Evolutionary conservation across 306 rosid genomes (phyloP), one percentile per base, ranked within the genome.

Genomic region (Quercus wislizeni): DNA sequence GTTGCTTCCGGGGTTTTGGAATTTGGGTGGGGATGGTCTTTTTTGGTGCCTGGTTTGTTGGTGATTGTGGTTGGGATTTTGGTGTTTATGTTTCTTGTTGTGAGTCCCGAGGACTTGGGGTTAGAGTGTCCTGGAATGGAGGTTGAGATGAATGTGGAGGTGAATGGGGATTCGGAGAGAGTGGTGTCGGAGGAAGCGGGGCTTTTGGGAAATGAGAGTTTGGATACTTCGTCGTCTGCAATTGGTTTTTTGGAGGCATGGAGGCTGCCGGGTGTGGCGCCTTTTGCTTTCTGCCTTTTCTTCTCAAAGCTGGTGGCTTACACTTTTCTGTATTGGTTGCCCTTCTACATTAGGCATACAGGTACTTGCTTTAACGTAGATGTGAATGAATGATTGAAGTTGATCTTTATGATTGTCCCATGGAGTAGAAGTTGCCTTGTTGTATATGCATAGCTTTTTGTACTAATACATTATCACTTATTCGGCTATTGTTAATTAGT

Each of bases 21-120:
- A 79, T 84, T 81, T 17, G 99, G 99, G 69, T 95, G 99, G 99
- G 99, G 99, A 74, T 93, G 98, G 98, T 93, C 99, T 27, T 93
- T 95, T 89, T 81, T 91, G 81, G 79, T 91, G 77, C 97, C 98
- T 25, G 98, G 98, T 57, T 4, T 88, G 71, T 62, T 96, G 79
- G 92, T 90, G 62, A 89, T 95, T 85, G 74, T 88, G 13, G 84
- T 88, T 2, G 97, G 89, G 55, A 62, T 89, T 84, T 76, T 95
- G 70, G 96, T 93, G 70, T 89, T 83, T 78, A 25, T 88, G 74
- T 91, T 96, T 85, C 99, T 96, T 73, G 93, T 90, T 73, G 97
- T 82, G 74, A 86, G 80, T 46, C 98, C 98, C 0, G 85, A 83
- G 76, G 91, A 89, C 79, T 52, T 88, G 83, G 98, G 96, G 23